Base-by-base conservation (phyloP, 1,139 yeast genomes). In the Yamadazyma spencermartinsiae region DNA sequence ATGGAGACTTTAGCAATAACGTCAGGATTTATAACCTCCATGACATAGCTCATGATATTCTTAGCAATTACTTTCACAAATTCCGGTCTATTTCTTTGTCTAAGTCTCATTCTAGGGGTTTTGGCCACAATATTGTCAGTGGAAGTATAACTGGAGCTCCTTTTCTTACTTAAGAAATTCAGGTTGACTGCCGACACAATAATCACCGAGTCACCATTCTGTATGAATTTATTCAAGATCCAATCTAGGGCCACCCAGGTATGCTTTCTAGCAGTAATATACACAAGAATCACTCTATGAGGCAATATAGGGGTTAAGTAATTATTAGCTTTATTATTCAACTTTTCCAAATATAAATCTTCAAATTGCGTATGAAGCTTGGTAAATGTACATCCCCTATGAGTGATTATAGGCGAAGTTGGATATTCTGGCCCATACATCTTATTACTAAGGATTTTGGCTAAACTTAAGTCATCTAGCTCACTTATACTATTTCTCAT, bases 241-340 rank as follows among this genome's bases (percentile, higher is more conserved):
- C 86, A 85, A 55, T 85, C 95, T 34, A 85, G 61, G 0, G 88
- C 82, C 3, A 82, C 87, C 92, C 94, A 85, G 0, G 92, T 82
- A 59, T 84, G 90, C 33, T 67, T 72, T 43, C 90, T 65, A 1
- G 88, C 95, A 44, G 81, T 73, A 5, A 85, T 68, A 55, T 83
- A 84, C 18, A 82, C 80, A 50, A 85, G 53, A 7, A 84, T 68
- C 2, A 74, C 74, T 51, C 90, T 63, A 29, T 67, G 63, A 1
- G 80, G 79, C 34, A 79, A 57, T 4, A 67, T 62, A 16, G 86
- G 72, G 21, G 45, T 45, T 18, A 51, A 34, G 31, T n/a, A 46
- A 13, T 34, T 28, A 31, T 46, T 13, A 16, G 52, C 52, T 45
- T 46, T 47, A 16, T 61, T 57, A 21, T 61, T 54, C 33, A 68